Evolutionary conservation across 2,329 filamentous ascomycete species (phyloP).

Genomic region (Alternaria novae-zelandiae): DNA sequence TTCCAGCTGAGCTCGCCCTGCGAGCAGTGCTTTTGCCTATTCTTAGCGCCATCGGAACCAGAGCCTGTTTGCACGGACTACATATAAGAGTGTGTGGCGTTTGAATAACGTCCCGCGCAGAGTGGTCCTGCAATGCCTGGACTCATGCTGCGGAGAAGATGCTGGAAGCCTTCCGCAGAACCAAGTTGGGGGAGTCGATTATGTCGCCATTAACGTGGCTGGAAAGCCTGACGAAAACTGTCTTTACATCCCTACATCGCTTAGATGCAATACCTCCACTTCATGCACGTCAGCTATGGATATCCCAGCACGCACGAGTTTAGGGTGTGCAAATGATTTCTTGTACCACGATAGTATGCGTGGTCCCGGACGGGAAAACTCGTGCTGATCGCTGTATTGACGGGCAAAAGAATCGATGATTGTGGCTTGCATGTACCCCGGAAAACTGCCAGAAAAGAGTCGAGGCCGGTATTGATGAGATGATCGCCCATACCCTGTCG

Average conservation of each 20-base stretch:
- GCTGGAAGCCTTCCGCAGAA: not conserved
- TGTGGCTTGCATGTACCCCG: not conserved
- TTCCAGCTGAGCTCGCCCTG: not conserved
- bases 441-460: not conserved
- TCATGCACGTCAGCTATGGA: not conserved
- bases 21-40: slow-evolving; percentile 1
- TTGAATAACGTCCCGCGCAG: not conserved
- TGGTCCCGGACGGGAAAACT: not conserved
- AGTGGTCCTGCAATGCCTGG: not conserved
- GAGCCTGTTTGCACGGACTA: not conserved
- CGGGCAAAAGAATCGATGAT: not conserved
- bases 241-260: not conserved
- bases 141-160: not conserved
- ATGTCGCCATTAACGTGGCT: not conserved
- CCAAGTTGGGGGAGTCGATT: not conserved
- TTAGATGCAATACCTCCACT: not conserved
- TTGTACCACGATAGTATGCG: not conserved
- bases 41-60: not conserved
- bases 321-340: not conserved
- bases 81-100: not conserved
- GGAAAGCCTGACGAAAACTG: not conserved
- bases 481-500: not conserved
- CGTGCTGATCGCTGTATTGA: slow-evolving; percentile 1
- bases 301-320: not conserved
- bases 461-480: not conserved